Percentiles rank a stretch among this genome's conserved stretches.
Evolutionary conservation across 2,329 filamentous ascomycete genomes (phyloP).

Genomic region (Xylariomycetidae sp.): DNA sequence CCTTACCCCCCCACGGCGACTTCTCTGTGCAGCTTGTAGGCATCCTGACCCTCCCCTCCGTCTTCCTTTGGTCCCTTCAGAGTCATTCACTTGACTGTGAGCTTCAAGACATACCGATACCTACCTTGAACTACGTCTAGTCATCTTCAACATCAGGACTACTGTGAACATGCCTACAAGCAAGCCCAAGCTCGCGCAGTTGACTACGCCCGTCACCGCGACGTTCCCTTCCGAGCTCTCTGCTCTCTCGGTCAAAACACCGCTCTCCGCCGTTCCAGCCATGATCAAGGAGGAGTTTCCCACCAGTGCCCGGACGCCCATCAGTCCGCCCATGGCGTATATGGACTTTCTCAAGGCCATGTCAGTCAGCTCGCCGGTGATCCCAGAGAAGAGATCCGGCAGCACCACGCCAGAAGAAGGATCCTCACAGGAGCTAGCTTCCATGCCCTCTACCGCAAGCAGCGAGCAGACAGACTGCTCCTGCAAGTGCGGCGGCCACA

Average conservation of each 20-base stretch:
- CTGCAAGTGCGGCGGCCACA: slow-evolving; percentile 51
- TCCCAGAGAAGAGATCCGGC: slow-evolving; percentile 50
- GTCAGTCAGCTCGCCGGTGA: slow-evolving; percentile 65
- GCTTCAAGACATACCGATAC: not conserved
- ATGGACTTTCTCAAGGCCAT: slow-evolving; percentile 88
- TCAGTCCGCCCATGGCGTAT: slow-evolving; percentile 86
- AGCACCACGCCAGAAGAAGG: slow-evolving; percentile 45
- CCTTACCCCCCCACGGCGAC: slow-evolving; percentile 28
- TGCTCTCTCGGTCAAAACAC: slow-evolving; percentile 64
- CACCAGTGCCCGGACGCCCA: slow-evolving; percentile 72
- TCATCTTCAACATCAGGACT: not conserved
- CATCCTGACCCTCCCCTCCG: slow-evolving; percentile 17
- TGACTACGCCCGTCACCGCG: slow-evolving; percentile 58
- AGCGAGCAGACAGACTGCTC: slow-evolving; percentile 52
- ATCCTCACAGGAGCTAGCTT: slow-evolving; percentile 35
- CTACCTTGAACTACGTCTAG: not conserved
- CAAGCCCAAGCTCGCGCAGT: slow-evolving; percentile 58
- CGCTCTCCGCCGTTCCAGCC: slow-evolving; percentile 54
- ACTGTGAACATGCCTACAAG: slow-evolving; percentile 41
- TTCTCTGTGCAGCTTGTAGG: slow-evolving; percentile 33
- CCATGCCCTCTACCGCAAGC: slow-evolving; percentile 51
- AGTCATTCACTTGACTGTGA: slow-evolving; percentile 42
- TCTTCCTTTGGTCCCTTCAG: slow-evolving; percentile 19
- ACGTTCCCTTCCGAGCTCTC: slow-evolving; percentile 58
- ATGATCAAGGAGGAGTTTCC: slow-evolving; percentile 60